These are phyloP conservation scores for Chlorella sorokiniana DNA, from an alignment of 139 green algal species.

Conservation along the genomic window DNA sequence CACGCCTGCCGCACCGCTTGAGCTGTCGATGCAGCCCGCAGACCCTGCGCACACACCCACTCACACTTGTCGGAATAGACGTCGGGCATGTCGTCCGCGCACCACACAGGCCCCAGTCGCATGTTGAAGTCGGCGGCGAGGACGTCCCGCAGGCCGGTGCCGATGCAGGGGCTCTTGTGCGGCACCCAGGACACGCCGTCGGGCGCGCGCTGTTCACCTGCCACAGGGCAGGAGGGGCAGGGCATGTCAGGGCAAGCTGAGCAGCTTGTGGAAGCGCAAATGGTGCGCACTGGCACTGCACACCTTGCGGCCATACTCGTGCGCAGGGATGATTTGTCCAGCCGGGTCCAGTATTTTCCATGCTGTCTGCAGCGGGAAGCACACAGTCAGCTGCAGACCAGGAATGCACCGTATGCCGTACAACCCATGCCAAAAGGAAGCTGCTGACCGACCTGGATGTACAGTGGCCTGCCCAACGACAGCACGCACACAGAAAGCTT, in stretches of 20 bases:
- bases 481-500: slow-evolving; percentile 18
- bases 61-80: background rate
- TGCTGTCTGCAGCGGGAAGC: background rate
- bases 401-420: background rate
- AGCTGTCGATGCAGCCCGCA: no score
- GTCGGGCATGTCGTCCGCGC: slow-evolving; percentile 26
- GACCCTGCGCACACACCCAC: background rate
- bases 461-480: background rate
- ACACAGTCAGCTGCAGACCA: background rate
- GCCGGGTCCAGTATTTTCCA: slow-evolving; percentile 16
- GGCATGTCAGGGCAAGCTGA: background rate
- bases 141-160: background rate
- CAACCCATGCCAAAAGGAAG: background rate
- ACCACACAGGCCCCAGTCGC: slow-evolving; percentile 20
- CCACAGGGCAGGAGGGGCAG: background rate
- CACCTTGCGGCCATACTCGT: slow-evolving; percentile 13
- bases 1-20: no score
- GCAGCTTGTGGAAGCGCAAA: background rate
- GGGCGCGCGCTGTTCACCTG: slow-evolving; percentile 20
- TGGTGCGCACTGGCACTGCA: background rate
- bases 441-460: slow-evolving; percentile 10
- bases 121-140: slow-evolving; percentile 24
- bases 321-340: background rate
- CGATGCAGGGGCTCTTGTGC: slow-evolving; percentile 22
- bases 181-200: slow-evolving; percentile 15